Evolutionary conservation across 1,139 yeast genomes (phyloP).

Genomic region (Insectozyma bohioensis): DNA sequence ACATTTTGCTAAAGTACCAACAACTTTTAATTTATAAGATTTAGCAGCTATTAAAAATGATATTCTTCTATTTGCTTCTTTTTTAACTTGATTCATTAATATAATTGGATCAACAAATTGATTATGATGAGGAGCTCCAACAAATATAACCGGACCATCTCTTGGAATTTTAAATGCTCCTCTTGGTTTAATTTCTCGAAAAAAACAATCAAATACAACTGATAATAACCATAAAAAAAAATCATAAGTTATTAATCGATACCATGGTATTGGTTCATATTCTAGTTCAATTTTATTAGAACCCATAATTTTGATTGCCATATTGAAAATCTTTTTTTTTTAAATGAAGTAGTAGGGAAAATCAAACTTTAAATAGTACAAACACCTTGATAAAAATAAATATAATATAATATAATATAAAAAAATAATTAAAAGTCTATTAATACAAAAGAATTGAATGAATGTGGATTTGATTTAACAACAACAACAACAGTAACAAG

Average conservation of each 20-base stretch:
- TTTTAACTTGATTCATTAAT: conserved; percentile 76
- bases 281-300: conserved; percentile 6
- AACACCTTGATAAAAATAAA: no score
- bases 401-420: no score
- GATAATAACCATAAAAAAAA: conserved; percentile 48
- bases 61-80: conserved; percentile 69
- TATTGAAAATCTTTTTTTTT: no score
- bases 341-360: no score
- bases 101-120: conserved; percentile 93
- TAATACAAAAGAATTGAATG: no score
- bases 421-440: no score
- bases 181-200: conserved; percentile 85
- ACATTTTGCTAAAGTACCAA: conserved; percentile 74
- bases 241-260: conserved; percentile 46
- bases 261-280: conserved; percentile 23
- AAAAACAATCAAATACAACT: conserved; percentile 57
- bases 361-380: no score
- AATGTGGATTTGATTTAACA: no score
- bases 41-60: conserved; percentile 83
- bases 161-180: conserved; percentile 89
- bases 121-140: conserved; percentile 97
- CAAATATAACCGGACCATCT: conserved; percentile 85
- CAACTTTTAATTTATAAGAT: conserved; percentile 63
- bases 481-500: no score
- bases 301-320: no score